Base-by-base conservation (phyloP, 768 basidiomycete genomes). In the Myochromella boudieri region DNA sequence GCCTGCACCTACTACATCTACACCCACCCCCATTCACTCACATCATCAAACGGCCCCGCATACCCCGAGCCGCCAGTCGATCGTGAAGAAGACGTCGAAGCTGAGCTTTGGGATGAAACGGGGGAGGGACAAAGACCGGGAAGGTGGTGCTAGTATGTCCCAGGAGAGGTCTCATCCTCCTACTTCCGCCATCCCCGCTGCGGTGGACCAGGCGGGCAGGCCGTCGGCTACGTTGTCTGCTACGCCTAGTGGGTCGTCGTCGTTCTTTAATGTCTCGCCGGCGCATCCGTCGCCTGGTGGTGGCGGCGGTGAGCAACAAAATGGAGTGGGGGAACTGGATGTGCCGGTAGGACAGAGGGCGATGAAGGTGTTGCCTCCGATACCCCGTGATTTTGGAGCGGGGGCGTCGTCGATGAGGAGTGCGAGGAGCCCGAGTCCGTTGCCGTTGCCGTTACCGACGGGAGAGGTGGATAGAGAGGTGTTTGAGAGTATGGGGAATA, bases 211-310 rank as follows among this genome's bases (percentile, higher is more conserved):
- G 15, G 58, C 66, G 4, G 59, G 66, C 28, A 66, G 73, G 18
- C 72, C 74, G 31, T 75, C 74, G 11, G 54, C 27, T 28, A 76
- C 75, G 4, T 63, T 87, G 48, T 80, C 76, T 43, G 69, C 82
- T n/a, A 85, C 82, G 3, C 78, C 83, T 4, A 88, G 85, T 43
- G 85, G 84, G 18, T 90, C 87, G 0, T 91, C 88, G 2, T 90
- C 89, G 3, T 91, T 92, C 70, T 90, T 91, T 73, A 90, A 91
- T 58, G 85, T 89, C 22, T 74, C 83, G 5, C 78, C 82, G 4
- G 76, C 77, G 38, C 71, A 76, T 24, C 65, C 63, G 14, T 52
- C 53, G 1, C 32, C 48, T 3, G 56, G 54, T 24, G 20, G 11
- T 3, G 37, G 40, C 7, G 37, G 43, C 8, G 39, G 46, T 24